Base-by-base conservation (phyloP, 2,329 filamentous ascomycete genomes). In the Gaeumannomyces tritici region DNA sequence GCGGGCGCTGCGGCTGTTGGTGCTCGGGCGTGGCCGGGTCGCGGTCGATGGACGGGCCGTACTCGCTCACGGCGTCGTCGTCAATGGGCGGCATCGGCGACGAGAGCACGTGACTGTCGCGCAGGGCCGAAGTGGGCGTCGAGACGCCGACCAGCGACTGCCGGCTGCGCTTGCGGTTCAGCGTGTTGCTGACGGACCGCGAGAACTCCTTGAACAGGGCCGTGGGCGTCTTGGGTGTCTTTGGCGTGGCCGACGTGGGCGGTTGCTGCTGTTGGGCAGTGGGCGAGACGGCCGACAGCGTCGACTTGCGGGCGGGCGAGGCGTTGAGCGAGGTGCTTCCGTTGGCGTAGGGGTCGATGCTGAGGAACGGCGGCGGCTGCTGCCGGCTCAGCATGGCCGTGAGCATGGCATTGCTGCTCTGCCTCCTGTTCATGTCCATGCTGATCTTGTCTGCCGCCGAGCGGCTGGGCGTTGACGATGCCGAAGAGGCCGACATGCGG, bases 141-240 rank as follows among this genome's bases (percentile, higher is more conserved):
- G 42, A 51, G 1, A n/a, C 11, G 55, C 55, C 13, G 29, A n/a
- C 4, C 27, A 85, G 74, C 28, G 75, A 74, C 9, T 80, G 79
- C 62, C 77, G 76, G 74, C 82, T 85, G 65, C 80, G 77, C 76
- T 83, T 84, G 69, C 79, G 77, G 59, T 79, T 79, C 33, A 86
- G 73, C 67, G 26, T 29, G 55, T 29, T 29, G 29, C 77, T 83
- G 56, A 85, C 72, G 3, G 82, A 82, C 67, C 80, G 78, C 15
- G 74, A 72, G 18, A 79, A 71, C 33, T 75, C 74, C 69, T 79
- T 82, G 65, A 85, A 76, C 62, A 84, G 74, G 35, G 73, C 73
- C 1, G 78, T 77, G 1, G 79, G 76, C 15, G 79, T 78, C 70
- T 71, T 78, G 27, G 79, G 76, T 4, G 75, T 70, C 65, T 75